These are phyloP conservation scores for Phytophthora aleatoria DNA, from an alignment of 352 stramenopile genomes.

Conservation along the genomic window DNA sequence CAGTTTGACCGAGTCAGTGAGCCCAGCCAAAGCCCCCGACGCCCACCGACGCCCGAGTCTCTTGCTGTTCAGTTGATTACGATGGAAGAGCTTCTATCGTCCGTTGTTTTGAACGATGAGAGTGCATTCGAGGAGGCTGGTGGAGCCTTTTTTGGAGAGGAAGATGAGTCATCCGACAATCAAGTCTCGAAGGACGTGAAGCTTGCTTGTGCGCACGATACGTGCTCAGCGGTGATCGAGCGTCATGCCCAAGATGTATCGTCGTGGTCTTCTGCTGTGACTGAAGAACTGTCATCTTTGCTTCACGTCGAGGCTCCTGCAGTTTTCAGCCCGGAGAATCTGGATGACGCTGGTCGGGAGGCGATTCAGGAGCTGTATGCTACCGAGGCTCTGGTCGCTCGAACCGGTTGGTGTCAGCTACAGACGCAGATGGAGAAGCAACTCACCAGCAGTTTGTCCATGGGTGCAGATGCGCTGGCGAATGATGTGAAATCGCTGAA, in stretches of 20 bases:
- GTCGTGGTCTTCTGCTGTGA: slow-evolving; percentile 48
- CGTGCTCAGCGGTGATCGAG: slow-evolving; percentile 50
- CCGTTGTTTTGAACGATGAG: slow-evolving; percentile 33
- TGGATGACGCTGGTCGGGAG: slow-evolving; percentile 39
- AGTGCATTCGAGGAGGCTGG: slow-evolving; percentile 14
- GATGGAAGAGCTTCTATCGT: slow-evolving; percentile 53
- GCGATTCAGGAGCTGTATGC: slow-evolving; percentile 52
- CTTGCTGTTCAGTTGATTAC: slow-evolving; percentile 34
- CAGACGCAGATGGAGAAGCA: slow-evolving; percentile 64
- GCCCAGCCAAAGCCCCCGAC: slow-evolving; percentile 18
- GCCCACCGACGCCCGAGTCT: slow-evolving; percentile 6
- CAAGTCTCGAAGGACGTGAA: slow-evolving; percentile 34
- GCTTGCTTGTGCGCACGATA: slow-evolving; percentile 41
- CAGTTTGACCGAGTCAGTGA: slow-evolving; percentile 74
- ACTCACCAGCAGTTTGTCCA: slow-evolving; percentile 41
- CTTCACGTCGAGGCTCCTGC: slow-evolving; percentile 45
- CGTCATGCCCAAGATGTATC: slow-evolving; percentile 52
- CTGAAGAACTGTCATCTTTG: slow-evolving; percentile 56
- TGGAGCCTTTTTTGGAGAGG: slow-evolving; percentile 31
- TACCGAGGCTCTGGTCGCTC: slow-evolving; percentile 54
- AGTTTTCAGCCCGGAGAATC: slow-evolving; percentile 47
- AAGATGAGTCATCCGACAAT: slow-evolving; percentile 6
- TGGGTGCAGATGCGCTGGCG: slow-evolving; percentile 41
- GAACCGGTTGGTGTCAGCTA: slow-evolving; percentile 66
- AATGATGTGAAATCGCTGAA: slow-evolving; percentile 55